Base-by-base conservation (phyloP, 1,139 yeast genomes). In the Nakaseomyces sp. region DNA sequence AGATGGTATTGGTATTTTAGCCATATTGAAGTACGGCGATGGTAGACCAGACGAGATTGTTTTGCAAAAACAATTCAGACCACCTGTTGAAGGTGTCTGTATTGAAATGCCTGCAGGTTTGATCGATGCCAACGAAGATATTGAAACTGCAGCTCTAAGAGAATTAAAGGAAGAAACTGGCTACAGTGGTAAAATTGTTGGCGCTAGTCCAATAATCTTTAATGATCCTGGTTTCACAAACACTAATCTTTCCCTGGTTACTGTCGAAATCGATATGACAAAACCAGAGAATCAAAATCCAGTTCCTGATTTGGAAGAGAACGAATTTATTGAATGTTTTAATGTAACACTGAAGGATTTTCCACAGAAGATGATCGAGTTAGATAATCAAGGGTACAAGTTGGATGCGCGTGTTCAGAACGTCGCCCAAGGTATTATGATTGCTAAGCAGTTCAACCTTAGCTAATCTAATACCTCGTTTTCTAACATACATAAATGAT, bases 71-170 rank as follows among this genome's bases (percentile, higher is more conserved):
- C 97, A 89, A 61, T 89, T 83, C 65, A 73, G 98, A 45, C 96
- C 97, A 2, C 97, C 98, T 1, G 83, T 84, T 8, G 81, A 75
- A 45, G 88, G 87, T 20, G 87, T 89, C 2, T 83, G 91, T 57
- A 79, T 91, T 50, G 98, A 91, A 63, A 73, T 89, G 56, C 98
- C 98, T 0, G 98, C 98, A 0, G 98, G 98, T 0, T 69, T 91
- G 48, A 74, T 91, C 38, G 98, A 91, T 61, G 87, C 93, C 1
- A 73, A 77, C 43, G 98, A 91, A 60, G 63, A 81, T 1, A 67
- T 87, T 32, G 88, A 81, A 51, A 64, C 75, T 3, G 87, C 96
- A 29, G 97, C 97, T 0, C 72, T 80, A 44, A 73, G 98, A 48
- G 98, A 91, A 63, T 68, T 91, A 50, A 71, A 73, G 43, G 98